Evolutionary conservation across 768 basidiomycete genomes (phyloP).

Genomic region (Sarcomyxa edulis): DNA sequence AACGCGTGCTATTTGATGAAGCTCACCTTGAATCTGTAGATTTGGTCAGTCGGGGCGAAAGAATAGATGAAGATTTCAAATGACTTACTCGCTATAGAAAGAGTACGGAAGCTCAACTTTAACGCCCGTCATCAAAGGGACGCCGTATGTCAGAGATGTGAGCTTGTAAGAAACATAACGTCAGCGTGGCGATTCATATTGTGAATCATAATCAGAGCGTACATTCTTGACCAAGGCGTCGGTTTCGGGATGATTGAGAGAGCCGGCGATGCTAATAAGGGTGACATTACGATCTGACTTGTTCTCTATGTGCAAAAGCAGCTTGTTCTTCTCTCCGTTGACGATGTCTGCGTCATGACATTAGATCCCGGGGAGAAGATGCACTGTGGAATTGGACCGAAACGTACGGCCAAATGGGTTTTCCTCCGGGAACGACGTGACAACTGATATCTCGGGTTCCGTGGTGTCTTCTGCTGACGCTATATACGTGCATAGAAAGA

Average conservation of each 20-base stretch:
- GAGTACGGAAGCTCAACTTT: constrained; percentile 64
- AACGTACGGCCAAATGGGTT: constrained; percentile 76
- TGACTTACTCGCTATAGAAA: constrained; percentile 78
- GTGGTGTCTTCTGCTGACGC: constrained; percentile 22
- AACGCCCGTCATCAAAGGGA: constrained; percentile 47
- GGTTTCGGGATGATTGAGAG: constrained; percentile 61
- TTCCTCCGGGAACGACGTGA: constrained; percentile 60
- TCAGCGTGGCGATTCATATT: neutral
- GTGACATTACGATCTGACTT: constrained; percentile 71
- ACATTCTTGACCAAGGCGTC: constrained; percentile 71
- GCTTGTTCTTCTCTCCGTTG: constrained; percentile 75
- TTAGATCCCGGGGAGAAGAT: constrained; percentile 9
- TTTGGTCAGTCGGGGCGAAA: constrained; percentile 12
- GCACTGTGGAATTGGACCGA: constrained; percentile 1
- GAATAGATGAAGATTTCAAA: neutral
- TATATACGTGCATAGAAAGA: constrained; percentile 11
- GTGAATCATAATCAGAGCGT: constrained; percentile 13
- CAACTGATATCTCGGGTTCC: constrained; percentile 51
- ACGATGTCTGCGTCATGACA: constrained; percentile 55
- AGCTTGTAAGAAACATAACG: constrained; percentile 26
- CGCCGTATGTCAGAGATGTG: constrained; percentile 46
- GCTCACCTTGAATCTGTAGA: constrained; percentile 53
- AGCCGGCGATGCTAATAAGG: constrained; percentile 58
- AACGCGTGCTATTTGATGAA: neutral
- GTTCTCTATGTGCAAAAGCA: constrained; percentile 67